These are phyloP conservation scores for Ramaria rubella DNA, from an alignment of 768 basidiomycete species.

Conservation along the genomic window DNA sequence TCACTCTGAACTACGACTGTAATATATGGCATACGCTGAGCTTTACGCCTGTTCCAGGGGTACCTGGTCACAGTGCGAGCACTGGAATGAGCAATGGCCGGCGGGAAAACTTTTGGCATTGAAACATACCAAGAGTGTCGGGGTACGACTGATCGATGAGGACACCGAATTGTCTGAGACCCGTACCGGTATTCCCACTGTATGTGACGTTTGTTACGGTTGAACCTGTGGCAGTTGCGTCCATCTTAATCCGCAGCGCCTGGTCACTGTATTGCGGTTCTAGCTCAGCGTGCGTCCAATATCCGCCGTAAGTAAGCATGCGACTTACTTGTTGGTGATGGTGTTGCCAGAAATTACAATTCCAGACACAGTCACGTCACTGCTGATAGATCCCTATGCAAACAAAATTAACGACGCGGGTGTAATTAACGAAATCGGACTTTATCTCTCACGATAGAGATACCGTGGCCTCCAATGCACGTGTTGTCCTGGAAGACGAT, in stretches of 20 bases:
- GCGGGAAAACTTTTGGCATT: background rate
- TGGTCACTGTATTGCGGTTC: slow-evolving; percentile 31
- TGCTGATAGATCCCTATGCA: slow-evolving; percentile 38
- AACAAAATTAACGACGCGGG: background rate
- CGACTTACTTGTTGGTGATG: slow-evolving; percentile 45
- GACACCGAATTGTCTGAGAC: slow-evolving; percentile 44
- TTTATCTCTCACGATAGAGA: slow-evolving; percentile 46
- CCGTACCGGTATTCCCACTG: slow-evolving; percentile 44
- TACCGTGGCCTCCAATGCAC: slow-evolving; percentile 58
- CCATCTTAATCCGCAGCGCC: slow-evolving; percentile 58
- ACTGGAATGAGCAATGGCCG: background rate
- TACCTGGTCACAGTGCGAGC: slow-evolving; percentile 12
- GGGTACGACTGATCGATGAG: slow-evolving; percentile 66
- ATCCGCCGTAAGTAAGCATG: slow-evolving; percentile 1
- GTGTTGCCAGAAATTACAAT: slow-evolving; percentile 46
- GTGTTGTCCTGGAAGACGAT: slow-evolving; percentile 39
- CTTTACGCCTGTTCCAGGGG: slow-evolving; percentile 49
- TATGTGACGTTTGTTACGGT: slow-evolving; percentile 34
- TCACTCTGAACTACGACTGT: too few relatives aligned
- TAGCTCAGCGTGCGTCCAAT: background rate
- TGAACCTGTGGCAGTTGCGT: slow-evolving; percentile 37
- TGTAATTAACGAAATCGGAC: too few relatives aligned
- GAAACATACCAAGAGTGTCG: slow-evolving; percentile 30
- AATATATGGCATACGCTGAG: slow-evolving; percentile 41
- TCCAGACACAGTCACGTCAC: slow-evolving; percentile 38